Base-by-base conservation (phyloP, 805 yeast species). In the Pichia eremophila region DNA sequence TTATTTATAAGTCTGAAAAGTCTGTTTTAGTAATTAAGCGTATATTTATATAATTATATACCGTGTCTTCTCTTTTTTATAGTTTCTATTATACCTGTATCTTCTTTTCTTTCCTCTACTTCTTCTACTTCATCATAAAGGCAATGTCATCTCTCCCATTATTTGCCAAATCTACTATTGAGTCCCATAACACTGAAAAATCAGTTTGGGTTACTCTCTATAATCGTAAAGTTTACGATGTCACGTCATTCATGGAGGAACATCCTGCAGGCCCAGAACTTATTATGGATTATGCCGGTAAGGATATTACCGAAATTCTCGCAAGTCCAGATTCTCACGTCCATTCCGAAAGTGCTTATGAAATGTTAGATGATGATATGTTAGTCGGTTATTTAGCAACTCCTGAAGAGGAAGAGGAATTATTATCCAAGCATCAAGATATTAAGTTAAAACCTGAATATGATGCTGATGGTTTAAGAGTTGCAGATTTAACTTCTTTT, bases 281-380 rank as follows among this genome's bases (percentile, higher is more conserved):
- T n/a, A 72, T 81, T 43, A 50, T 75, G 46, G 78, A 75, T 4
- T 75, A 75, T 54, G 81, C 78, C 36, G 87, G 84, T 22, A 70
- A 74, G 54, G 84, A 78, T 53, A 62, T 77, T 45, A 86, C 96
- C 10, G 78, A 77, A 46, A 80, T 88, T 43, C 76, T 91, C 75
- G 79, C 82, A 8, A 96, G 90, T 60, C 67, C 69, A 15, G 63
- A 62, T 6, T 72, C 82, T 36, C 96, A 90, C 62, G 79, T 75
- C 44, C 96, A 91, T 66, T 81, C 93, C 3, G 95, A 87, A 57
- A 67, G 83, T 36, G 93, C 96, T 2, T 89, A 89, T 63, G 96
- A 88, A 53, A 84, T 91, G 74, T 68, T 91, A 54, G 91, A 88
- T 56, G 97, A 91, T 48, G 81, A 73, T 47, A 85, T 83, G 73